Evolutionary conservation across 371 early-diverging fungal species (phyloP).

Genomic region (Capillidium rhysosporum): DNA sequence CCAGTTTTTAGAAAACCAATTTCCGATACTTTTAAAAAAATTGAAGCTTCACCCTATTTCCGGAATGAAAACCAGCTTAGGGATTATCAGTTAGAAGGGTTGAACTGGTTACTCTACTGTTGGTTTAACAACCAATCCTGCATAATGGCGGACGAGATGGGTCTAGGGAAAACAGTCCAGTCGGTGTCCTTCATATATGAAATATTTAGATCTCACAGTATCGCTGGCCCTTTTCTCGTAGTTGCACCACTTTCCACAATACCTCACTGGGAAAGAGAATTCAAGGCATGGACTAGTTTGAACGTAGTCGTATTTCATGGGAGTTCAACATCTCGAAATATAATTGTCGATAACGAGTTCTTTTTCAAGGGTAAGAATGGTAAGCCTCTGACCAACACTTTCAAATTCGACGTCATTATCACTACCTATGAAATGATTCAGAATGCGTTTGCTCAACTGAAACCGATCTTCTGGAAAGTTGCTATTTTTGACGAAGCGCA

Average conservation of each 20-base stretch:
- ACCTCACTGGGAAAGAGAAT: slow-evolving; percentile 91
- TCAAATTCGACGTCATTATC: slow-evolving; percentile 56
- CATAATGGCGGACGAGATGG: slow-evolving; percentile 99
- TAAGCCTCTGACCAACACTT: slow-evolving; percentile 19
- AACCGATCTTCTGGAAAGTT: slow-evolving; percentile 66
- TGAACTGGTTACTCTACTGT: slow-evolving; percentile 68
- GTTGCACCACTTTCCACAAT: slow-evolving; percentile 93
- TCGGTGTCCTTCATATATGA: slow-evolving; percentile 64
- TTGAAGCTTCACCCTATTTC: slow-evolving; percentile 39
- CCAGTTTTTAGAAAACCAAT: slow-evolving; percentile 22
- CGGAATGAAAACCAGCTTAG: slow-evolving; percentile 45
- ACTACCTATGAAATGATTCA: slow-evolving; percentile 77
- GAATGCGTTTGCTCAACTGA: slow-evolving; percentile 34
- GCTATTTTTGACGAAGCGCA: slow-evolving; percentile 91
- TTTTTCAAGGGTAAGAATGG: slow-evolving; percentile 14
- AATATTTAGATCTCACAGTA: slow-evolving; percentile 30
- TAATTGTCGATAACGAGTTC: slow-evolving; percentile 12
- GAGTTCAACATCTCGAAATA: slow-evolving; percentile 73
- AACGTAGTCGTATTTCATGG: slow-evolving; percentile 50
- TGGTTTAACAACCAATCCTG: slow-evolving; percentile 89
- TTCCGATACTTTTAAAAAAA: slow-evolving; percentile 27
- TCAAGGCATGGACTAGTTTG: slow-evolving; percentile 50
- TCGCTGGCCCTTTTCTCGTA: slow-evolving; percentile 40
- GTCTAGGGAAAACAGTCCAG: slow-evolving; percentile 93
- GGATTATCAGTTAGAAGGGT: slow-evolving; percentile 55